Evolutionary conservation across 2,329 filamentous ascomycete genomes (phyloP), one percentile per base, ranked within the genome.

Genomic region (Blumeria hordei): DNA sequence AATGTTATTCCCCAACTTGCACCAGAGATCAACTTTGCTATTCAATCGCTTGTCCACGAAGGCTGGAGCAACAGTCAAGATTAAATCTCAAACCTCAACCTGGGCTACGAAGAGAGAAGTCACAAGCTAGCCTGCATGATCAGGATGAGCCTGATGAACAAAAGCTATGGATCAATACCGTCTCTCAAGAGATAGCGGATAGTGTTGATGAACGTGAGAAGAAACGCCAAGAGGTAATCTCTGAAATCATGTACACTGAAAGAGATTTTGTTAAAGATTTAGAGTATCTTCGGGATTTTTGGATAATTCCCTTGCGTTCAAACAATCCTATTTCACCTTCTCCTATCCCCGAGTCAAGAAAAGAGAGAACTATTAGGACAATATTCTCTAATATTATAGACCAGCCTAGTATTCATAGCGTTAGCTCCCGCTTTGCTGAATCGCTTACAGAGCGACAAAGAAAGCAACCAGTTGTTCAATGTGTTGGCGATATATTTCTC

Each of bases 151-250:
- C 83, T 35, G 88, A 95, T 64, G 88, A 96, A 67, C 92, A 96
- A 71, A 96, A 96, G 68, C 76, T 98, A 39, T 98, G 92, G 92
- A 98, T 98, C 69, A 96, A 96, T 67, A 94, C 88, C 12, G 92
- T 98, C 37, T 86, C 88, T 0, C 92, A 94, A 67, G 92, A 96
- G 67, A 74, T 98, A 56, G 88, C 88, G 0, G 88, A 96, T 62
- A 85, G 82, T 64, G 82, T 95, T 34, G 81, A 80, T 53, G 92
- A 98, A 61, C 79, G 78, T 60, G 92, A 98, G 68, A 93, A 94
- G 79, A 96, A 96, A 72, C 80, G 92, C 47, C 92, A 98, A 66
- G 92, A 98, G 66, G 85, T 98, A 62, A 95, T 98, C 57, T 95
- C 90, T 6, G 92, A 98, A 67, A 81, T 96, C 58, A 95, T 93